These are phyloP conservation scores for Ustilago lituana DNA, from an alignment of 1,284 basidiomycete species.

Conservation along the genomic window DNA sequence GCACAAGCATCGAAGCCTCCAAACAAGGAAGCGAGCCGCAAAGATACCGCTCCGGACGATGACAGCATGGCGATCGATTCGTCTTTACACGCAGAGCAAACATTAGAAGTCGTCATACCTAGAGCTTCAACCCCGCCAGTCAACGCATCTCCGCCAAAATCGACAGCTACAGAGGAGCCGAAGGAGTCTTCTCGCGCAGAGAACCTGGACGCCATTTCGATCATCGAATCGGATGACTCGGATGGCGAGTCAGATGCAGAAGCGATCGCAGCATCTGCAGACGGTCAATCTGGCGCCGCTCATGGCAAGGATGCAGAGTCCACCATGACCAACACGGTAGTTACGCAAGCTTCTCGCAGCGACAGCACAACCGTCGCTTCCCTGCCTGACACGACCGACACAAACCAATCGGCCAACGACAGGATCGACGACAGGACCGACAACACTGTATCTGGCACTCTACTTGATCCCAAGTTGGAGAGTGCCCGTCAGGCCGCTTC, in stretches of 20 bases:
- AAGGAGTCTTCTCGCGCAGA: not conserved
- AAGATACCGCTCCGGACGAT: constrained; percentile 15
- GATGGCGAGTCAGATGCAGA: constrained; percentile 18
- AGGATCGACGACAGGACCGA: no score
- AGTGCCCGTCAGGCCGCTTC: constrained; percentile 36
- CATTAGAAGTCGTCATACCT: constrained; percentile 17
- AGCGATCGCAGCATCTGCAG: not conserved
- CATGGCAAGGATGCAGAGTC: constrained; percentile 6
- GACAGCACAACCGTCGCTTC: constrained; percentile 21
- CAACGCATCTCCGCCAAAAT: constrained; percentile 15
- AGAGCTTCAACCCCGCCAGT: constrained; percentile 42
- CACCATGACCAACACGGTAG: constrained; percentile 20
- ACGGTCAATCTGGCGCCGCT: not conserved
- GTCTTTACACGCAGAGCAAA: not conserved
- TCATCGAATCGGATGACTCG: constrained; percentile 29
- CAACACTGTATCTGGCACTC: constrained; percentile 28
- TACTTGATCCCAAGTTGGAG: constrained; percentile 31
- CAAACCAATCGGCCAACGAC: constrained; percentile 25
- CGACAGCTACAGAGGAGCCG: not conserved
- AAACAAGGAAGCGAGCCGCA: constrained; percentile 1
- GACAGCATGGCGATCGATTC: constrained; percentile 39
- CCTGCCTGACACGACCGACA: constrained; percentile 24
- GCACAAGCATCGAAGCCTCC: constrained; percentile 2
- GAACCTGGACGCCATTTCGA: constrained; percentile 9
- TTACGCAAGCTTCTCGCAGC: constrained; percentile 20